Evolutionary conservation across 306 rosid species (phyloP), one percentile per base, ranked within the genome.

Genomic region (Oemleria cerasiformis): DNA sequence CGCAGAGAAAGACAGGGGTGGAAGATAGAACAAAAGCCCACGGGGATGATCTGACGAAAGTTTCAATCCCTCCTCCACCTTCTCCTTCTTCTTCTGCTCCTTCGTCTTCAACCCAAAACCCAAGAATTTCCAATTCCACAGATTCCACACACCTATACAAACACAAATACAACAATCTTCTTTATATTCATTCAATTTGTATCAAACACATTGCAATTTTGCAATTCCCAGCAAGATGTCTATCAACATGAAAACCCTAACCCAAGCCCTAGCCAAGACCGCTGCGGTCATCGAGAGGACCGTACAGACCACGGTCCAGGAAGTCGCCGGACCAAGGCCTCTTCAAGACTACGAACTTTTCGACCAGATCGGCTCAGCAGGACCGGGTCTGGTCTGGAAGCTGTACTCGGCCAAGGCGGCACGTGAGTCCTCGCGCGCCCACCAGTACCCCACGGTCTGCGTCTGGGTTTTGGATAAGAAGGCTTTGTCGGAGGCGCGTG

Each of bases 211-310:
- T 68, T 76, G 42, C 76, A 51, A 43, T 70, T 56, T 36, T 60
- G 60, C 30, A 11, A 21, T 34, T 38, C 17, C 19, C 15, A 15
- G 36, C 30, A 72, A 40, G 40, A 90, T 89, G 98, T 86, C 98
- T 54, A 77, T 94, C 64, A 94, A 94, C 79, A 94, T 94, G 96
- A 94, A 94, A 84, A 84, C 95, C 83, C 89, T 94, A 70, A 89
- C 96, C 66, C 99, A 94, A 84, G 99, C 97, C 51, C 50, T 91
- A n/a, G 99, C 99, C 58, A 94, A 94, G 82, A 88, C 99, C 77
- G 95, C 97, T 0, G 97, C 99, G 55, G 97, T 91, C 0, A 94
- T 94, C 53, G 99, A 94, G 75, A 94, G 91, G 74, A 89, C 67
- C 19, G 99, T 94, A 0, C 92, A 86, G 68, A 94, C 95, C 53